Percentiles rank a stretch among this genome's conserved stretches.
phyloP scores from a whole-genome alignment of 352 stramenopile genomes.

The Phytophthora hibernalis region DNA sequence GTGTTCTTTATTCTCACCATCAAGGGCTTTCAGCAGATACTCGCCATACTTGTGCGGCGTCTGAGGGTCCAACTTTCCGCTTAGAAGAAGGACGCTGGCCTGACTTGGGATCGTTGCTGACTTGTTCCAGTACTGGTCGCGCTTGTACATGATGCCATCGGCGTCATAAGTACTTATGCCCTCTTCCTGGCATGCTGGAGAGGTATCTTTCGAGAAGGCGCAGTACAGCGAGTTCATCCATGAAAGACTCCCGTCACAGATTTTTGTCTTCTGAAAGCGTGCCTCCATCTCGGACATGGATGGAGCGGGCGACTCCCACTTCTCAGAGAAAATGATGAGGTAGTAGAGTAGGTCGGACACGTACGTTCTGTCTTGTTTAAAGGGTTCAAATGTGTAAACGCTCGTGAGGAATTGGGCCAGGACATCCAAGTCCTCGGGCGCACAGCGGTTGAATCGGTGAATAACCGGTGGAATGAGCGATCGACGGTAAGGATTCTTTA shows the following conservation, averaged over 20 bases:
- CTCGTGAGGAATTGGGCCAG: slow-evolving; percentile 19
- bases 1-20: slow-evolving; percentile 35
- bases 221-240: slow-evolving; percentile 45
- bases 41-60: no score
- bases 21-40: slow-evolving; percentile 30
- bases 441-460: slow-evolving; percentile 44
- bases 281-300: background rate
- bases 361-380: slow-evolving; percentile 21
- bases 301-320: slow-evolving; percentile 41
- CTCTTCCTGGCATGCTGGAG: slow-evolving; percentile 25
- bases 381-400: background rate
- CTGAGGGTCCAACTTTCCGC: no score
- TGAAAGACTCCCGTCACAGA: slow-evolving; percentile 9
- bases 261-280: slow-evolving; percentile 21
- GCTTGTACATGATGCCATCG: slow-evolving; percentile 41
- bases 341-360: slow-evolving; percentile 47
- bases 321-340: slow-evolving; percentile 50
- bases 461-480: no score
- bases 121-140: no score
- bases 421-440: slow-evolving; percentile 17
- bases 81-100: no score
- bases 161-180: slow-evolving; percentile 16
- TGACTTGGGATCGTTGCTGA: no score
- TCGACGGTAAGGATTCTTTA: slow-evolving; percentile 27
- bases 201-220: slow-evolving; percentile 49